Evolutionary conservation across 768 basidiomycete genomes (phyloP).

Genomic region (Dentipellis fragilis): DNA sequence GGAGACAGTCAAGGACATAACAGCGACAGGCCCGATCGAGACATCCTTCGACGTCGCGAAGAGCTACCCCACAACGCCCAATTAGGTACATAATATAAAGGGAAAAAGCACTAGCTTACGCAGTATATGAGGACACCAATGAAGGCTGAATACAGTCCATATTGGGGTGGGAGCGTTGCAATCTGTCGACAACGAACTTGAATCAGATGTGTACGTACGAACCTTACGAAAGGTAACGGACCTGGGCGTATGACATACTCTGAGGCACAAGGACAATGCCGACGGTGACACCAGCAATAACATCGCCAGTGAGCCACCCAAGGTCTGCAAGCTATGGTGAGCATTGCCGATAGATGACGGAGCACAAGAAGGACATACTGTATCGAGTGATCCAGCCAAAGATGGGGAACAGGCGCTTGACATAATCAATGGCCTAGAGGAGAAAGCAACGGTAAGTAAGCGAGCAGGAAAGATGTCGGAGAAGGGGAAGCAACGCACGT

Average conservation of each 20-base stretch:
- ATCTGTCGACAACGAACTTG: conserved; percentile 34
- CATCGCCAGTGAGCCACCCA: conserved; percentile 77
- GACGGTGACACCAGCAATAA: conserved; percentile 87
- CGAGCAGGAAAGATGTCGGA: not conserved
- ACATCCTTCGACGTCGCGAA: conserved; percentile 98
- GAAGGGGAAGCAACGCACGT: conserved; percentile 29
- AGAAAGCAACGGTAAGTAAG: conserved; percentile 5
- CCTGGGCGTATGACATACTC: conserved; percentile 81
- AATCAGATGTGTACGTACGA: not conserved
- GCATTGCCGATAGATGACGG: not conserved
- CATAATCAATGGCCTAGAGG: conserved; percentile 49
- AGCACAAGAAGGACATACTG: conserved; percentile 36
- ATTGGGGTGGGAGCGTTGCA: conserved; percentile 77
- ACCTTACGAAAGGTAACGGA: conserved; percentile 16
- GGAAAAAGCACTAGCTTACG: conserved; percentile 28
- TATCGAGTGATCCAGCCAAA: conserved; percentile 80
- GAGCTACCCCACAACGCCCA: conserved; percentile 35
- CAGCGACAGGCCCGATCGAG: conserved; percentile 98
- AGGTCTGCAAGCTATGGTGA: conserved; percentile 17
- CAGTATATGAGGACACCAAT: conserved; percentile 81
- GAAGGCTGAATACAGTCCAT: conserved; percentile 91
- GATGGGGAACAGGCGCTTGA: conserved; percentile 74
- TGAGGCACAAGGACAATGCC: conserved; percentile 95
- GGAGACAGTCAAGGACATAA: conserved; percentile 87
- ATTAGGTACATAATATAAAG: not conserved